Conservation (phyloP, 192 early-diverging fungal species). For the Backusella tarrabulga region DNA sequence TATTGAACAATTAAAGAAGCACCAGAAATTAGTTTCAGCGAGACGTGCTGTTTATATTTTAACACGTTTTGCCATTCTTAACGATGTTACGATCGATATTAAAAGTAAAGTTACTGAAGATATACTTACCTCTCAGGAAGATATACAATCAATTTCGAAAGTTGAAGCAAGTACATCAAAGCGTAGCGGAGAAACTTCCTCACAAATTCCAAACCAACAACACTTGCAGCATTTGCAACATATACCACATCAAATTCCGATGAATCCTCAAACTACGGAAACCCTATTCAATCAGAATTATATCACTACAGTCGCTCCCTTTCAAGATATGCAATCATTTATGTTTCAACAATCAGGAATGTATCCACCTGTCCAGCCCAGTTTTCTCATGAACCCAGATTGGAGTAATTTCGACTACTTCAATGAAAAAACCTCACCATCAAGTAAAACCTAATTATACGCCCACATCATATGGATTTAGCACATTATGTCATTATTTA, state of each 20-base stretch:
- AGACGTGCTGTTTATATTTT: background rate
- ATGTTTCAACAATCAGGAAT: conserved; percentile 1
- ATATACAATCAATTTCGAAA: background rate
- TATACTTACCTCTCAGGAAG: background rate
- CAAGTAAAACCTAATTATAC: background rate
- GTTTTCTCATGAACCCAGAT: background rate
- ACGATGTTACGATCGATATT: background rate
- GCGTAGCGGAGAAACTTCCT: background rate
- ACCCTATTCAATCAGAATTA: background rate
- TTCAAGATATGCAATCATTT: background rate
- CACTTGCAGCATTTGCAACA: background rate
- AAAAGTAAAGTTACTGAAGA: background rate
- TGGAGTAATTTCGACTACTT: background rate
- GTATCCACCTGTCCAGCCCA: background rate
- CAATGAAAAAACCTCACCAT: background rate
- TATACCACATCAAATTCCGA: background rate
- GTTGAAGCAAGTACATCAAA: background rate
- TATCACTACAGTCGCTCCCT: background rate
- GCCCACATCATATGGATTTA: background rate
- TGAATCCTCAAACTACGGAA: background rate
- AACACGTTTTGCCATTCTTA: background rate
- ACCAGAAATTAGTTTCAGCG: background rate
- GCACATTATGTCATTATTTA: background rate
- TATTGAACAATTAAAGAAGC: background rate
- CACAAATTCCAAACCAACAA: background rate